Base-by-base conservation (phyloP, 331 rosid genomes). In the Cydonia oblonga region DNA sequence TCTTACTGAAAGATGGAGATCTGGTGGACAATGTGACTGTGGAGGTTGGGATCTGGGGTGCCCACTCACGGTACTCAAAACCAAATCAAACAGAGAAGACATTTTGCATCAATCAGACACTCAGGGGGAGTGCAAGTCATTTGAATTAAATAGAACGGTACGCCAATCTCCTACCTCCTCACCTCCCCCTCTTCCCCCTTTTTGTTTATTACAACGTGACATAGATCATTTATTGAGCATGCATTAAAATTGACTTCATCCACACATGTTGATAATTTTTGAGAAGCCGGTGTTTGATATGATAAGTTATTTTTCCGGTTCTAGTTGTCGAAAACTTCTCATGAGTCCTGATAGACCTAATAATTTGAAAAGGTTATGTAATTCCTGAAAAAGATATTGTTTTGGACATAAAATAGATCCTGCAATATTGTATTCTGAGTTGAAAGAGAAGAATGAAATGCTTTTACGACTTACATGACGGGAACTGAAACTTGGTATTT, bases 31-130 rank as follows among this genome's bases (percentile, higher is more conserved):
- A 35, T 95, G 99, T 70, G 93, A 91, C 75, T 95, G 99, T 78
- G 99, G 97, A 61, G 99, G 99, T 82, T 95, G 99, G 99, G 99
- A 95, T 80, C 79, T 87, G 70, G 99, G 99, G 62, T 95, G 99
- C 68, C 93, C 97, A 66, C 82, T 95, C 52, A 89, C 96, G 2
- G 81, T 91, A 40, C 89, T 89, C 69, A 76, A 87, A 72, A 84
- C 86, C 62, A 65, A 78, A 84, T 78, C 85, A 23, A 70, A 72
- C 75, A 77, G 76, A 44, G 82, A 68, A 10, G 85, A 84, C 26
- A 66, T 19, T 74, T 60, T 78, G 33, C 75, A 86, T 58, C 79
- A 67, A 33, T 74, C 62, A 7, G 87, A 89, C 66, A 63, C 46
- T 6, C 88, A 71, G 57, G 90, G 83, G 70, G 88, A 89, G 46